Evolutionary conservation across 108 stramenopile species (phyloP).

Genomic region (Skeletonema marinoi): DNA sequence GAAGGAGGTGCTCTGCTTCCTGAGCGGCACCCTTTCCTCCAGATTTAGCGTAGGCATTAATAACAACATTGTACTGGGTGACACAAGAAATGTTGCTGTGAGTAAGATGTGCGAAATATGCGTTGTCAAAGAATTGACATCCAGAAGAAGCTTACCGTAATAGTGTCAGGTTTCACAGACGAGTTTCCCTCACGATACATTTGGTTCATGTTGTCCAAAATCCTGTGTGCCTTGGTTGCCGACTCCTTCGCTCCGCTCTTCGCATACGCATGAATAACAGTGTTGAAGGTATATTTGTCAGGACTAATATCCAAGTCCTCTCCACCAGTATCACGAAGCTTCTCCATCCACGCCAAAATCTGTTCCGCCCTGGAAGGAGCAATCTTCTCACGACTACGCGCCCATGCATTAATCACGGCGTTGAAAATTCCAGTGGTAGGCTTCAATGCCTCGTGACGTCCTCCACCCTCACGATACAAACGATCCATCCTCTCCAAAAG

Average conservation of each 20-base stretch:
- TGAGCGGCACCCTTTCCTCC: slow-evolving; percentile 64
- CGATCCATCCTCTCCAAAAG: slow-evolving; percentile 79
- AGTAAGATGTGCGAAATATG: not conserved
- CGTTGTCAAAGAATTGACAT: not conserved
- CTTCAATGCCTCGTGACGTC: slow-evolving; percentile 62
- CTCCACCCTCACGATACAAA: slow-evolving; percentile 58
- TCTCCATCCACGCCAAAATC: slow-evolving; percentile 84
- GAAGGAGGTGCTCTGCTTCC: slow-evolving; percentile 54
- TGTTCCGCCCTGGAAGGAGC: slow-evolving; percentile 80
- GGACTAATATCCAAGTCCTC: slow-evolving; percentile 62
- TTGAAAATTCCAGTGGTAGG: slow-evolving; percentile 88
- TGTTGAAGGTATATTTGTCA: slow-evolving; percentile 85
- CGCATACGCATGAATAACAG: slow-evolving; percentile 74
- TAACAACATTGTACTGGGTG: slow-evolving; percentile 56
- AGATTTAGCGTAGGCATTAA: slow-evolving; percentile 70
- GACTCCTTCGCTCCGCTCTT: slow-evolving; percentile 66
- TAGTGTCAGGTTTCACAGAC: slow-evolving; percentile 48
- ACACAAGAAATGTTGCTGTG: not conserved
- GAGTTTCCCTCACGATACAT: slow-evolving; percentile 63
- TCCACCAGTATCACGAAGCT: slow-evolving; percentile 52
- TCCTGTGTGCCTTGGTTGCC: slow-evolving; percentile 71
- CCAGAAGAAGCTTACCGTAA: slow-evolving; percentile 21
- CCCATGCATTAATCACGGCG: slow-evolving; percentile 83
- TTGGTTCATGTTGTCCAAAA: slow-evolving; percentile 70
- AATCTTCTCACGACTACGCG: slow-evolving; percentile 73